These are phyloP conservation scores for Paramecium caudatum DNA, from an alignment of 73 alveolate genomes.

Conservation along the genomic window DNA sequence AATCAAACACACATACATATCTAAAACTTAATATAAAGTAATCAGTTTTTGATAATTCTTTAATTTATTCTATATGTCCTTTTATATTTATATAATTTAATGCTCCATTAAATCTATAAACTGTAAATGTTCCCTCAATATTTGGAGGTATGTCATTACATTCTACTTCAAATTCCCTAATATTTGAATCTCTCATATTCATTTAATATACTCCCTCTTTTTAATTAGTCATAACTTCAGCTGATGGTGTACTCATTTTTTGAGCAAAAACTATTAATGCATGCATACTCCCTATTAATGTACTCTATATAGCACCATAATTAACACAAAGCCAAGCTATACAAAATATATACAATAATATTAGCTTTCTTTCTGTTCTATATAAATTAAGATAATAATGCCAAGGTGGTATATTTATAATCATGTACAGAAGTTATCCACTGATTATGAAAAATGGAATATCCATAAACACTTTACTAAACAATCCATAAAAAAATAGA, in stretches of 20 bases:
- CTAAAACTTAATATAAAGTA: constrained; percentile 22
- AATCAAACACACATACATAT: constrained; percentile 55
- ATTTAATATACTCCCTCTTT: background rate
- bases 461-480: constrained; percentile 49
- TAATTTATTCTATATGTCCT: constrained; percentile 44
- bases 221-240: constrained; percentile 52
- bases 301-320: constrained; percentile 59
- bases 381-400: constrained; percentile 4
- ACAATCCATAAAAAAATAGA: constrained; percentile 20
- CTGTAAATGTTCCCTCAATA: background rate
- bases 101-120: constrained; percentile 61
- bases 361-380: constrained; percentile 16
- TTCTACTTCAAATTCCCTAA: background rate
- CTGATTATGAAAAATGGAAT: constrained; percentile 55
- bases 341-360: constrained; percentile 13
- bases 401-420: constrained; percentile 55
- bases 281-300: constrained; percentile 48
- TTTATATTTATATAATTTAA: constrained; percentile 47
- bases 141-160: background rate
- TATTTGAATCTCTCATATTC: background rate
- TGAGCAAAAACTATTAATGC: constrained; percentile 38
- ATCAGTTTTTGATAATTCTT: constrained; percentile 41
- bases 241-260: constrained; percentile 49
- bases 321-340: constrained; percentile 47
- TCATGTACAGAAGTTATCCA: constrained; percentile 51